phyloP scores from a whole-genome alignment of 73 alveolate species.

The Breviolum minutum region DNA sequence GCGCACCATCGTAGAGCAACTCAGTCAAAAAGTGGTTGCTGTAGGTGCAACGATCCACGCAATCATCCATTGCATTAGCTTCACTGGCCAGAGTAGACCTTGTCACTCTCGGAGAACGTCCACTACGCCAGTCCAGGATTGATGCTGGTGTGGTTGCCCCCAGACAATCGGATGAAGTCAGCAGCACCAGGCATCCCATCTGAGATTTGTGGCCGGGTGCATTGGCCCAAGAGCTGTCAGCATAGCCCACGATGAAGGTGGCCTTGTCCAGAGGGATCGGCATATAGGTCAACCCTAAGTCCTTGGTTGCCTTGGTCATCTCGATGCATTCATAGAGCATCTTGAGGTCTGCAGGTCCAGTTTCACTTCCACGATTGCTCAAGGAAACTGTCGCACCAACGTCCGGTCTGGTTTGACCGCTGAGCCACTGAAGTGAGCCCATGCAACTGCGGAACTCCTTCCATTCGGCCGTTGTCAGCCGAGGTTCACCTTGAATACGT shows the following conservation, averaged over 20 bases:
- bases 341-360: background rate
- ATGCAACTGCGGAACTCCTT: background rate
- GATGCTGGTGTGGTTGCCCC: background rate
- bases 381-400: background rate
- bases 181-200: background rate
- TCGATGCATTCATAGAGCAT: conserved; percentile 16
- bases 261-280: background rate
- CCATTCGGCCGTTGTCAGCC: background rate
- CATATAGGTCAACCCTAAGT: background rate
- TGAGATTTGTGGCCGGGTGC: background rate
- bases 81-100: conserved; percentile 19
- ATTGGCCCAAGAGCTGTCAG: conserved; percentile 41
- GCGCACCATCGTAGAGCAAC: background rate
- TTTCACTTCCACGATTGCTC: background rate
- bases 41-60: conserved; percentile 7
- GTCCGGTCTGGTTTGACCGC: conserved; percentile 4
- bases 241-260: background rate
- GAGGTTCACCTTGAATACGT: background rate
- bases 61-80: background rate
- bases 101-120: background rate
- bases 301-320: background rate
- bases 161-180: background rate
- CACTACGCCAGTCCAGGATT: conserved; percentile 1
- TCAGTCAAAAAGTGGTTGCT: background rate
- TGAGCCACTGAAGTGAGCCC: conserved; percentile 8